Conservation (phyloP, 23 red algal species). For the Cyanidium caldarium region DNA sequence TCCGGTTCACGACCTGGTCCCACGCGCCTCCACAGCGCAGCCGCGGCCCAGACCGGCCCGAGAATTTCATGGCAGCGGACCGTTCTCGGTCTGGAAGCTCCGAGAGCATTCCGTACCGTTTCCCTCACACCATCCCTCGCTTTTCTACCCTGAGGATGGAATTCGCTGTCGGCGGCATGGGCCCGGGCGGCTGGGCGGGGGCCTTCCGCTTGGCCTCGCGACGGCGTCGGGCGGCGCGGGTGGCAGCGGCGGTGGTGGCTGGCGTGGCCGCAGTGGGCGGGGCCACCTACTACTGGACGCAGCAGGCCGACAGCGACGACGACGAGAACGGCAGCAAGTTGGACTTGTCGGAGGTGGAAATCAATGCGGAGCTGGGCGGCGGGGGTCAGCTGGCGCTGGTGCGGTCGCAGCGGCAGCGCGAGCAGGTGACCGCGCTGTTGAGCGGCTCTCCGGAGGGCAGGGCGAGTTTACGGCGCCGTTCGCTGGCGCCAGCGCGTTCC, state of each 20-base stretch:
- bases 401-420: background rate
- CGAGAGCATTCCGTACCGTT: background rate
- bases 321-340: background rate
- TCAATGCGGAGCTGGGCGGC: too few relatives aligned
- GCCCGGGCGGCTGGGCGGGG: background rate
- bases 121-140: background rate
- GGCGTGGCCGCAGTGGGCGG: background rate
- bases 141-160: background rate
- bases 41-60: too few relatives aligned
- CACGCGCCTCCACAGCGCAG: too few relatives aligned
- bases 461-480: background rate
- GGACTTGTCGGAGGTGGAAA: too few relatives aligned
- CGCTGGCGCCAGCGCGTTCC: background rate
- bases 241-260: background rate
- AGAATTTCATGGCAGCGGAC: too few relatives aligned
- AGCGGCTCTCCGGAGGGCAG: background rate
- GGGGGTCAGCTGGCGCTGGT: background rate
- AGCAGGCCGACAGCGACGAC: conserved; percentile 1
- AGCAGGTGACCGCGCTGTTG: background rate
- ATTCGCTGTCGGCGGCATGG: background rate
- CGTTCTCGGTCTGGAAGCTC: too few relatives aligned
- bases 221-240: background rate
- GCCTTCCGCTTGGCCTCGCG: background rate
- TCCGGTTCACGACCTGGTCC: too few relatives aligned
- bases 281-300: conserved; percentile 9